Conservation (phyloP, 2,329 filamentous ascomycete species). For the Trichoderma sp. region DNA sequence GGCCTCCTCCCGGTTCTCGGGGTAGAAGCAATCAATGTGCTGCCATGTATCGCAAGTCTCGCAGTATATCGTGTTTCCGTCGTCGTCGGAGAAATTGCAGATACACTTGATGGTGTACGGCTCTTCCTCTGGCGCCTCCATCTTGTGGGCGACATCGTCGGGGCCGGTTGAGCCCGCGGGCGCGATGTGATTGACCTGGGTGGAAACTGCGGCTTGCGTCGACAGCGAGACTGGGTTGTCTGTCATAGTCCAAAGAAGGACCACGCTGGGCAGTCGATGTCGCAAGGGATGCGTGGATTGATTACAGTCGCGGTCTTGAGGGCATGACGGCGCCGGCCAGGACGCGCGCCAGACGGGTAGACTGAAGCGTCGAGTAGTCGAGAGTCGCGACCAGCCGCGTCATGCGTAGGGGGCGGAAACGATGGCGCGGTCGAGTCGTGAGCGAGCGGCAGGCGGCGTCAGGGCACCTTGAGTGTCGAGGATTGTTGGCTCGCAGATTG, state of each 20-base stretch:
- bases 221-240: constrained; percentile 58
- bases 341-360: constrained; percentile 43
- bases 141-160: constrained; percentile 50
- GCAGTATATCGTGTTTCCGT: constrained; percentile 96
- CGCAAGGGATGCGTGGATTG: constrained; percentile 45
- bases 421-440: constrained; percentile 9
- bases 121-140: constrained; percentile 67
- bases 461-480: constrained; percentile 16
- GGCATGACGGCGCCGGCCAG: constrained; percentile 60
- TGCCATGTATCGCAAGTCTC: constrained; percentile 97
- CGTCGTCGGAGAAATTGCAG: constrained; percentile 89
- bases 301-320: constrained; percentile 56
- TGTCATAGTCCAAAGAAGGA: constrained; percentile 61
- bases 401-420: constrained; percentile 27
- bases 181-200: constrained; percentile 51
- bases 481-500: constrained; percentile 9
- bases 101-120: constrained; percentile 98
- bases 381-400: constrained; percentile 29
- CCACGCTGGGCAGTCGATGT: constrained; percentile 47
- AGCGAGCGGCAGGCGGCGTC: constrained; percentile 18
- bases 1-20: constrained; percentile 69
- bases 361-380: constrained; percentile 5
- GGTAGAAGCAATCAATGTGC: constrained; percentile 96
- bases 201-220: constrained; percentile 59
- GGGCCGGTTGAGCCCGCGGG: constrained; percentile 39